Evolutionary conservation across 345 rosid species (phyloP).

Genomic region (Ceriops tagal): DNA sequence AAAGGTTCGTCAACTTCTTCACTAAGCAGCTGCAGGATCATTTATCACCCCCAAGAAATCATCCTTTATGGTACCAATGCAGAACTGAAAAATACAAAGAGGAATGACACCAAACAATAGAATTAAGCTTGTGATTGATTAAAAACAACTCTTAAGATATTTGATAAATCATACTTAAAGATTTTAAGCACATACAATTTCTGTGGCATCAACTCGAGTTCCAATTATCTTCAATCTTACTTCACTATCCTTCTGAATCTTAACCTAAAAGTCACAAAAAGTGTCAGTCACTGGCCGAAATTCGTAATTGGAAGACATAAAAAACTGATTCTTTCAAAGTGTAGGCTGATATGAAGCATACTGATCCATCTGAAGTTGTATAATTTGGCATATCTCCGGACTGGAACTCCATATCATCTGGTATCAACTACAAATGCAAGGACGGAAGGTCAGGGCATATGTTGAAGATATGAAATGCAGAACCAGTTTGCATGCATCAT

Average conservation of each 20-base stretch:
- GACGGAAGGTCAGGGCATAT: neutral
- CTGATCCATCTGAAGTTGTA: conserved; percentile 89
- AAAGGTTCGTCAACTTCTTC: conserved; percentile 1
- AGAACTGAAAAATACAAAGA: conserved; percentile 50
- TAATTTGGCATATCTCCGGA: conserved; percentile 91
- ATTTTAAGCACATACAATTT: conserved; percentile 40
- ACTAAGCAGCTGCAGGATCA: conserved; percentile 64
- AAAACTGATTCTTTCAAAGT: neutral
- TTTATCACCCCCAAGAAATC: conserved; percentile 93
- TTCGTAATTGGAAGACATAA: neutral
- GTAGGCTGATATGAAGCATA: conserved; percentile 23
- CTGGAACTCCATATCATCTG: conserved; percentile 96
- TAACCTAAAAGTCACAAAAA: conserved; percentile 48
- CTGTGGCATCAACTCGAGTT: conserved; percentile 87
- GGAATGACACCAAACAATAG: neutral
- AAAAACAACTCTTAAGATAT: too few species aligned
- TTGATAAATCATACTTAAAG: neutral
- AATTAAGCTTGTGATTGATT: too few species aligned
- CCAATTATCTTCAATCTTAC: conserved; percentile 91
- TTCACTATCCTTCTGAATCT: conserved; percentile 91
- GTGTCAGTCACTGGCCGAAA: conserved; percentile 2
- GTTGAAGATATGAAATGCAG: too few species aligned
- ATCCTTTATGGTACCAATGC: conserved; percentile 91
- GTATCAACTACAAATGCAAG: conserved; percentile 56
- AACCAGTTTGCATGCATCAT: too few species aligned